These are phyloP conservation scores for Intubia oerlemansii DNA, from an alignment of 2,329 filamentous ascomycete species.

Conservation along the genomic window DNA sequence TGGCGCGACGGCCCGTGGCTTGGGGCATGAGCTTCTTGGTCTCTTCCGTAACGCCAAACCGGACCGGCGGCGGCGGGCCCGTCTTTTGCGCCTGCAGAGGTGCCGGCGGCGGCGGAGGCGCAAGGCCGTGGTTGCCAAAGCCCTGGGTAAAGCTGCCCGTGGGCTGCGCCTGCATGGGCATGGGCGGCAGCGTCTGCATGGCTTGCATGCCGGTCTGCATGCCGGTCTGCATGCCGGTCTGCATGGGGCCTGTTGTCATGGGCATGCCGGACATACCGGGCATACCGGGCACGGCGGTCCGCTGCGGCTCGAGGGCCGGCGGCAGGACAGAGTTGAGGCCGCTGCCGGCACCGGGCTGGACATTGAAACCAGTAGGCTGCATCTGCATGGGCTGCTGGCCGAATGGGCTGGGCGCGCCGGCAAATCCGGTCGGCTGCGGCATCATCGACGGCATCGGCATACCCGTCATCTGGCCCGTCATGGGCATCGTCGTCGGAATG, in stretches of 20 bases:
- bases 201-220: conserved; percentile 20
- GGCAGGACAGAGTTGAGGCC: conserved; percentile 37
- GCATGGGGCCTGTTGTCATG: conserved; percentile 23
- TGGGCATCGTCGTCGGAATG: too few relatives aligned
- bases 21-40: conserved; percentile 65
- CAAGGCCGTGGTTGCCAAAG: conserved; percentile 20
- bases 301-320: conserved; percentile 36
- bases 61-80: conserved; percentile 66
- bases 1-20: conserved; percentile 73
- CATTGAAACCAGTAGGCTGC: conserved; percentile 42
- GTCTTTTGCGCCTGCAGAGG: conserved; percentile 61
- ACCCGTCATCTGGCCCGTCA: conserved; percentile 3
- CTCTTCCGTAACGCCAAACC: conserved; percentile 60
- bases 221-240: conserved; percentile 22
- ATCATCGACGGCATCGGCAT: conserved; percentile 1
- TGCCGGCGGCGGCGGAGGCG: conserved; percentile 19
- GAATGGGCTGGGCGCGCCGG: conserved; percentile 19
- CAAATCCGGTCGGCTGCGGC: conserved; percentile 17
- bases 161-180: conserved; percentile 43
- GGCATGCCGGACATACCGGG: conserved; percentile 10
- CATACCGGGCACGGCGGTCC: conserved; percentile 16
- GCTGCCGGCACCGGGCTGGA: conserved; percentile 14
- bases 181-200: conserved; percentile 16
- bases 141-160: conserved; percentile 37
- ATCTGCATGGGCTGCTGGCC: conserved; percentile 22